These are phyloP conservation scores for Hibiscus tridactylites DNA, from an alignment of 345 rosid species.

Conservation along the genomic window DNA sequence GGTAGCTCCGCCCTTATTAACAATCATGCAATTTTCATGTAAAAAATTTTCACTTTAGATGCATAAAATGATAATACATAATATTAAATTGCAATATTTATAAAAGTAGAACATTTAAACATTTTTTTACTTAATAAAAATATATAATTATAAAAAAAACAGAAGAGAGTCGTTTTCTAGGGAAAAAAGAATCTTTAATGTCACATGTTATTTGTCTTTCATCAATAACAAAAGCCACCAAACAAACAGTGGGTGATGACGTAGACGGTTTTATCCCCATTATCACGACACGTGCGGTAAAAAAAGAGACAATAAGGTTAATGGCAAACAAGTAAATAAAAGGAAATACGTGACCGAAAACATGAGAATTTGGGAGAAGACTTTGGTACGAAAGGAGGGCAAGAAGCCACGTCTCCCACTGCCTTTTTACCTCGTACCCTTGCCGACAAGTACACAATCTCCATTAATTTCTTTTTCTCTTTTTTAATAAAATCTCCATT, in stretches of 20 bases:
- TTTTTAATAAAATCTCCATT: neutral
- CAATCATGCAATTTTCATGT: too few relatives aligned
- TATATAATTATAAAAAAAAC: neutral
- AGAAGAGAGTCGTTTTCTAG: neutral
- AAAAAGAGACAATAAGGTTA: too few relatives aligned
- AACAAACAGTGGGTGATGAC: neutral
- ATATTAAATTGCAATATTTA: too few relatives aligned
- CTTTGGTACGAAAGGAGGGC: constrained; percentile 1
- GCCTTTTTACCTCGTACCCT: neutral
- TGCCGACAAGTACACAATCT: constrained; percentile 8
- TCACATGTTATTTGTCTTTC: neutral
- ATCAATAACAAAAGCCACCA: neutral
- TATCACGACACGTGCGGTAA: constrained; percentile 1
- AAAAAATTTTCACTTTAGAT: too few relatives aligned
- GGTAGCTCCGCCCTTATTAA: too few relatives aligned
- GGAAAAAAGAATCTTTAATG: neutral
- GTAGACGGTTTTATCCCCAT: neutral
- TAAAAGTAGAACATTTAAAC: too few relatives aligned
- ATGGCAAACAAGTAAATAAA: neutral
- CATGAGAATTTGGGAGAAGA: neutral
- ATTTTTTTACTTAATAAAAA: neutral
- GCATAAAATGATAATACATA: too few relatives aligned
- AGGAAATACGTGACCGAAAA: neutral
- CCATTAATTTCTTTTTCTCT: neutral
- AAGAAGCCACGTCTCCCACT: neutral